Conservation (phyloP, 2,329 filamentous ascomycete genomes). For the Venturia oleaginea region DNA sequence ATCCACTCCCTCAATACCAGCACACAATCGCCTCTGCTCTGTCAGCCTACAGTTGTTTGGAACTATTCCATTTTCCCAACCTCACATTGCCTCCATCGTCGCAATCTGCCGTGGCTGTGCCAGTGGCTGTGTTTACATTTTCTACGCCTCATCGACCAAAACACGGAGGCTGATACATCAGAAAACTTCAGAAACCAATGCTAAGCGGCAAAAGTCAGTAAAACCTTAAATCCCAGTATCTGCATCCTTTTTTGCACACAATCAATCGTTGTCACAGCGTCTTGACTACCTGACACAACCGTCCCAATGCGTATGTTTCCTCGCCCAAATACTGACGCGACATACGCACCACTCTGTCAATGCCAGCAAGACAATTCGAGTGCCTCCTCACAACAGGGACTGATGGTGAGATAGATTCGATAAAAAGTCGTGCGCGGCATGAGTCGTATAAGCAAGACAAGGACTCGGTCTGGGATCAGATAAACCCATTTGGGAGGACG, state of each 20-base stretch:
- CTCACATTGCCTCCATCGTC: not conserved
- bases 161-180: not conserved
- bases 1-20: not conserved
- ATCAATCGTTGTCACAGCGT: not conserved
- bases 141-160: not conserved
- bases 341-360: not conserved
- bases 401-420: conserved; percentile 11
- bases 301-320: conserved; percentile 8
- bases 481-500: conserved; percentile 8
- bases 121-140: conserved; percentile 1
- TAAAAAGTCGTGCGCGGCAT: conserved; percentile 6
- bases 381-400: conserved; percentile 1
- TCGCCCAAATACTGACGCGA: not conserved
- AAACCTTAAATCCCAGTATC: conserved; percentile 1
- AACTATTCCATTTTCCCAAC: not conserved
- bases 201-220: conserved; percentile 6
- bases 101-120: conserved; percentile 2
- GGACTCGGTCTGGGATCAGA: not conserved
- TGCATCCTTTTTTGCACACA: conserved; percentile 2
- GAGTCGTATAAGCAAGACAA: conserved; percentile 6
- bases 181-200: not conserved
- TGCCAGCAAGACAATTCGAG: not conserved
- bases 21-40: not conserved
- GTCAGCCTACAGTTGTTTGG: not conserved
- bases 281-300: not conserved